phyloP scores from a whole-genome alignment of 805 yeast species.

The Ogataea nakhonphanomensis region DNA sequence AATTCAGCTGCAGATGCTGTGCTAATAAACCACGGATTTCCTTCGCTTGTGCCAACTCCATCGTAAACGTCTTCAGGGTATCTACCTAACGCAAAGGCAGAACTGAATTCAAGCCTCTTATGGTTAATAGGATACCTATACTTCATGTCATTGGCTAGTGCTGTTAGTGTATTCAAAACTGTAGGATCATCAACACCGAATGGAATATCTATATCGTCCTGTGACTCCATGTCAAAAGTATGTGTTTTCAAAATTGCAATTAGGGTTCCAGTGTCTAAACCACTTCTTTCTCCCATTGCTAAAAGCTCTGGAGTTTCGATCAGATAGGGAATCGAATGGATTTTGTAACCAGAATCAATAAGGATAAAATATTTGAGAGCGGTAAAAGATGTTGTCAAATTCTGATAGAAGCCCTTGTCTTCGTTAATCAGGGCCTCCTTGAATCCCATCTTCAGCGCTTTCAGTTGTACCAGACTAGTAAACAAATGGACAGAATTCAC shows the following conservation, averaged over 20 bases:
- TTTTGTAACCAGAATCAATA: constrained; percentile 41
- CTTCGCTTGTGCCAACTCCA: constrained; percentile 67
- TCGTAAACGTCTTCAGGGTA: constrained; percentile 91
- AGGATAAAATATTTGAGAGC: constrained; percentile 38
- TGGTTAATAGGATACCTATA: constrained; percentile 75
- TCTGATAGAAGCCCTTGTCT: constrained; percentile 28
- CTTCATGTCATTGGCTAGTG: constrained; percentile 66
- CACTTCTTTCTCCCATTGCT: constrained; percentile 47
- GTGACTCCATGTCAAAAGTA: constrained; percentile 33
- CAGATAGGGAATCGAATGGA: constrained; percentile 46
- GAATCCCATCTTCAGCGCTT: constrained; percentile 61
- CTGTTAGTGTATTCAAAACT: constrained; percentile 60
- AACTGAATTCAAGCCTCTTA: constrained; percentile 33
- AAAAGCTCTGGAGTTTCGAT: constrained; percentile 62
- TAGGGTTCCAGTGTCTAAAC: constrained; percentile 76
- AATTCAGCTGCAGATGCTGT: constrained; percentile 69
- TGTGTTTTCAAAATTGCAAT: constrained; percentile 47
- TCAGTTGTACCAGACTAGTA: constrained; percentile 70
- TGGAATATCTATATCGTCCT: constrained; percentile 46
- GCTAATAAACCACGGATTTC: constrained; percentile 91
- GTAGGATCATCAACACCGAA: constrained; percentile 57
- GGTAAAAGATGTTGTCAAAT: constrained; percentile 32
- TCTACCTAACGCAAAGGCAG: constrained; percentile 77
- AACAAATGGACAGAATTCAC: constrained; percentile 71
- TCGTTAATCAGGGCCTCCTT: constrained; percentile 33